Base-by-base conservation (phyloP, 495 filamentous ascomycete species). In the Parathielavia hyrcaniae region DNA sequence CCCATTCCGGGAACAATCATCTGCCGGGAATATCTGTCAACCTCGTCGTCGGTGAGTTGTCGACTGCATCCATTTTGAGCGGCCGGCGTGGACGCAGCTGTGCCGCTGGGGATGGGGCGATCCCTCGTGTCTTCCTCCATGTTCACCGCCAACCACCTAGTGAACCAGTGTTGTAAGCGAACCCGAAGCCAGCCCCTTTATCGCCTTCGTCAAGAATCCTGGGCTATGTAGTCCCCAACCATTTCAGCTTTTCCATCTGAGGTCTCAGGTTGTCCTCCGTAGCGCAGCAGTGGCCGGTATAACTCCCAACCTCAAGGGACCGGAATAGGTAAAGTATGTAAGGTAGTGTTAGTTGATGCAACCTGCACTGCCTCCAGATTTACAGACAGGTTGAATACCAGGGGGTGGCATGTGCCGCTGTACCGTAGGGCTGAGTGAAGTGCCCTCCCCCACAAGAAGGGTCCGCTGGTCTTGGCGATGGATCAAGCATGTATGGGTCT, bases 1-100 rank as follows among this genome's bases (percentile, higher is more conserved):
- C 91, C 92, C 58, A 98, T 78, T 57, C 88, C 83, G 0, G 90
- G 86, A 39, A 98, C 80, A 45, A 97, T 92, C 76, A 98, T 86
- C 71, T 98, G 93, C 41, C 93, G 79, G 5, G 90, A 90, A 75
- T 98, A 98, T 50, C 91, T 81, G 9, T 70, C 68, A 40, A 70
- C 61, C 39, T 70, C 68, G 1, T 67, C 68, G 20, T 67, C 59
- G 30, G 61, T 63, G 13, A 69, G 63, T 19, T 46, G 59, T 0
- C 62, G 55, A 14, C 40, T 47, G 22, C 3, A 30, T 5, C 26
- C 56, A 22, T 60, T 51, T n/a, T 9, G 5, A 2, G n/a, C 38
- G 32, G 8, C 4, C 4, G 50, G 52, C 17, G 36, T 19, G 11
- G 16, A 52, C 1, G 20, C 12, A 9, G 19, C 13, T 19, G 17